These are phyloP conservation scores for Trichopus zeylanicus DNA, from an alignment of 116 monocot species.

Conservation along the genomic window DNA sequence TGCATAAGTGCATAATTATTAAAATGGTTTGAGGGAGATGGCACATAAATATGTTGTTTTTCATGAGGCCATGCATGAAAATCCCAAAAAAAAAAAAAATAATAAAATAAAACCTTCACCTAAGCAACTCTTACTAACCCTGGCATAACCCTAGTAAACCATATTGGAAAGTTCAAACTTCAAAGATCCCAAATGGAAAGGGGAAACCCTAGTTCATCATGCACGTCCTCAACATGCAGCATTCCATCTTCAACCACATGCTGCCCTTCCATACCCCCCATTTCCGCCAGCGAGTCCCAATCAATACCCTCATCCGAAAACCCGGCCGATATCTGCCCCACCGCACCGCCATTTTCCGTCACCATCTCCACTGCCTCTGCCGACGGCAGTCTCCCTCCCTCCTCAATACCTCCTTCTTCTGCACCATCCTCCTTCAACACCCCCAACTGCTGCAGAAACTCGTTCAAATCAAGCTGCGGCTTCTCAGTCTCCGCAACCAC, in stretches of 20 bases:
- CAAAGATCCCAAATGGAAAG: conserved; percentile 67
- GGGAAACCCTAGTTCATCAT: conserved; percentile 43
- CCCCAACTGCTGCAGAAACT: conserved; percentile 87
- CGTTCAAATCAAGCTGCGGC: conserved; percentile 85
- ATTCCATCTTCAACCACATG: conserved; percentile 9
- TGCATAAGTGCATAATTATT: too few species aligned
- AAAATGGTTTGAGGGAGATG: too few species aligned
- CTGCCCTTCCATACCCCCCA: conserved; percentile 29
- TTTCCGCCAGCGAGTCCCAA: conserved; percentile 66
- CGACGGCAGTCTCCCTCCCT: background rate
- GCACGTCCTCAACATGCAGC: conserved; percentile 27
- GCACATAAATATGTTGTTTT: too few species aligned
- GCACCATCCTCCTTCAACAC: conserved; percentile 47
- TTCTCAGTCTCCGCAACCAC: conserved; percentile 21
- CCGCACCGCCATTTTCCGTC: background rate
- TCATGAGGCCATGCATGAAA: too few species aligned
- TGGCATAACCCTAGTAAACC: too few species aligned
- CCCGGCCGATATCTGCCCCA: background rate
- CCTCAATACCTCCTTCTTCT: background rate
- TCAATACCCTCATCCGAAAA: conserved; percentile 21
- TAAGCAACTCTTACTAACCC: too few species aligned
- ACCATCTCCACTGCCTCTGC: conserved; percentile 6
- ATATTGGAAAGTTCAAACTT: too few species aligned
- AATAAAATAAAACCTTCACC: too few species aligned
- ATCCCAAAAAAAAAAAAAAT: too few species aligned